phyloP scores from a whole-genome alignment of 1,284 basidiomycete genomes.

The Melampsora allii-populina region DNA sequence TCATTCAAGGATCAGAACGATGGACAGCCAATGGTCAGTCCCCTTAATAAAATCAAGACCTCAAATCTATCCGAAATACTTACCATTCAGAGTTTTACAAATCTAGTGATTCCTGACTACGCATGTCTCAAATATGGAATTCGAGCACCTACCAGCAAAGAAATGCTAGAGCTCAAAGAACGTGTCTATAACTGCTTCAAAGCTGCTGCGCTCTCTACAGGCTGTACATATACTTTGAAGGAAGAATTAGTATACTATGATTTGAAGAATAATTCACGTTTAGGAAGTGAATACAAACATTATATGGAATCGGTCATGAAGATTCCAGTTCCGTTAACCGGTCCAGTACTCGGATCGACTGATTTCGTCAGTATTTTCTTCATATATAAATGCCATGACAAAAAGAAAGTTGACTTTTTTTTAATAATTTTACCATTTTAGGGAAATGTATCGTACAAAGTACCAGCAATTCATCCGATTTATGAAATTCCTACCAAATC shows the following conservation, averaged over 20 bases:
- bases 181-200: constrained; percentile 53
- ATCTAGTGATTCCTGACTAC: constrained; percentile 53
- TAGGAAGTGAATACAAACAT: constrained; percentile 48
- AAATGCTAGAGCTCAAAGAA: constrained; percentile 47
- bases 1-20: constrained; percentile 53
- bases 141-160: constrained; percentile 51
- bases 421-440: constrained; percentile 8
- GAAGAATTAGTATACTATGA: constrained; percentile 51
- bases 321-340: constrained; percentile 44
- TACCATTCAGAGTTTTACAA: not conserved
- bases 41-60: not conserved
- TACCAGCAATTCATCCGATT: constrained; percentile 52
- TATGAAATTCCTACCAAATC: constrained; percentile 52
- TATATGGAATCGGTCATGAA: constrained; percentile 48
- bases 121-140: constrained; percentile 51
- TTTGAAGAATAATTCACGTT: constrained; percentile 48
- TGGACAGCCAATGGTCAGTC: constrained; percentile 50
- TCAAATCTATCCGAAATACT: not conserved
- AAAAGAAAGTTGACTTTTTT: not conserved
- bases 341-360: constrained; percentile 48
- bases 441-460: constrained; percentile 51
- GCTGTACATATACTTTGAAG: constrained; percentile 51
- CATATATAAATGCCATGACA: not conserved
- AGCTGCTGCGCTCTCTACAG: constrained; percentile 53
- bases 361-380: constrained; percentile 51